Evolutionary conservation across 2,329 filamentous ascomycete genomes (phyloP).

Genomic region (Nemania diffusa): DNA sequence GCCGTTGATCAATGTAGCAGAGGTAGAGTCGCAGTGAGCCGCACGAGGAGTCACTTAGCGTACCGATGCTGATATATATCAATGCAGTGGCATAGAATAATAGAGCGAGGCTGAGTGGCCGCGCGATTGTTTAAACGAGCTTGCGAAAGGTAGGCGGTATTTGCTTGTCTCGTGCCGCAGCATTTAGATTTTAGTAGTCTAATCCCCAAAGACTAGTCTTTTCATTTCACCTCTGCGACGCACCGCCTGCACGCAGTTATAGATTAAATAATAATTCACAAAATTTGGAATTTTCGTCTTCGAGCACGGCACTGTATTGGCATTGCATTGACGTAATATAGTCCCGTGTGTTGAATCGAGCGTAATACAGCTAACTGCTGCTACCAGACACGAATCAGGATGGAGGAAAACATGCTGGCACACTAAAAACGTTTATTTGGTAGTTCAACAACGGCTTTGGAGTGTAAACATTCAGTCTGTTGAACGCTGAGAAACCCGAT

Average conservation of each 20-base stretch:
- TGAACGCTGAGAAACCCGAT: slow-evolving; percentile 6
- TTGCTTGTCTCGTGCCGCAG: background rate
- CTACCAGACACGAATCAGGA: background rate
- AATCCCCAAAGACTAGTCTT: no score
- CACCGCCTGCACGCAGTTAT: no score
- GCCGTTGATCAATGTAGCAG: background rate
- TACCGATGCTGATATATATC: background rate
- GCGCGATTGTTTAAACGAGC: background rate
- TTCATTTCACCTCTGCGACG: no score
- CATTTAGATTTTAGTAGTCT: background rate
- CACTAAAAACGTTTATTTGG: slow-evolving; percentile 1
- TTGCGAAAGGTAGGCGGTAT: background rate
- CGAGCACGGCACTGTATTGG: background rate
- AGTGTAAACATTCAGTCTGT: slow-evolving; percentile 1
- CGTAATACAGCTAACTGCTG: background rate
- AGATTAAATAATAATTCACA: background rate
- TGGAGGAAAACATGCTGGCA: background rate
- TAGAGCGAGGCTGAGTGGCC: background rate
- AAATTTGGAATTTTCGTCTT: background rate
- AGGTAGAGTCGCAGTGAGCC: no score
- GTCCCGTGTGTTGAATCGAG: background rate
- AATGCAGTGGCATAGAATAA: background rate
- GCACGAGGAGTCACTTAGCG: background rate
- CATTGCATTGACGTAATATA: background rate
- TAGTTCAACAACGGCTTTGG: slow-evolving; percentile 1